Base-by-base conservation (phyloP, 2,329 filamentous ascomycete species). In the Nannizziopsis barbatae region DNA sequence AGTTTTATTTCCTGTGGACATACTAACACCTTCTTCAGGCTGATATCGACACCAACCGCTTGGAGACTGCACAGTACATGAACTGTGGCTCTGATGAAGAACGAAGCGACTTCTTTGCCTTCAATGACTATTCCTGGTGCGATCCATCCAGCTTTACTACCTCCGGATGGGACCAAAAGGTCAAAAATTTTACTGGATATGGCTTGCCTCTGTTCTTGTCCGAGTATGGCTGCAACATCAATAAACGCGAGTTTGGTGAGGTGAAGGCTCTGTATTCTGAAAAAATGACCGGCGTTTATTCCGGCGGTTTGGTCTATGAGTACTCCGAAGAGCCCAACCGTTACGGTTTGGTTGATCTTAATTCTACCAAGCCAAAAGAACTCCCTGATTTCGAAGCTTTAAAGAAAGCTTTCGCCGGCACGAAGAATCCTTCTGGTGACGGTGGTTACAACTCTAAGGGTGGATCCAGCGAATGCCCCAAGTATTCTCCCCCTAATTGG, bases 231-330 rank as follows among this genome's bases (percentile, higher is more conserved):
- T 98, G 92, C 75, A 82, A 79, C 69, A 83, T 77, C 63, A 88
- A 86, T 74, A 78, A 73, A 52, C 89, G 90, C 58, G 73, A 83
- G 61, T 98, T 95, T 61, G 74, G 80, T 51, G 90, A 95, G 71
- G 70, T 95, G 45, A 67, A 68, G 42, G 75, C 89, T 40, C 75
- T 98, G 50, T 96, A 95, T 82, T 78, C 73, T 68, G 69, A 67
- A 15, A 65, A 95, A 52, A 96, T 96, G 90, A 88, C 83, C 6
- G 58, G 67, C 14, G 88, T 95, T 60, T 96, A 95, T 77, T 95
- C 89, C 36, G 92, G 92, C 60, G 92, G 92, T 65, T 78, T 98
- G 35, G 85, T 95, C 66, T 98, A 95, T 71, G 89, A 96, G 70
- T 98, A 95, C 74, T 82, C 84, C 8, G 71, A 84, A 61, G 84